phyloP scores from a whole-genome alignment of 2,329 filamentous ascomycete genomes.

The Botrytis elliptica region DNA sequence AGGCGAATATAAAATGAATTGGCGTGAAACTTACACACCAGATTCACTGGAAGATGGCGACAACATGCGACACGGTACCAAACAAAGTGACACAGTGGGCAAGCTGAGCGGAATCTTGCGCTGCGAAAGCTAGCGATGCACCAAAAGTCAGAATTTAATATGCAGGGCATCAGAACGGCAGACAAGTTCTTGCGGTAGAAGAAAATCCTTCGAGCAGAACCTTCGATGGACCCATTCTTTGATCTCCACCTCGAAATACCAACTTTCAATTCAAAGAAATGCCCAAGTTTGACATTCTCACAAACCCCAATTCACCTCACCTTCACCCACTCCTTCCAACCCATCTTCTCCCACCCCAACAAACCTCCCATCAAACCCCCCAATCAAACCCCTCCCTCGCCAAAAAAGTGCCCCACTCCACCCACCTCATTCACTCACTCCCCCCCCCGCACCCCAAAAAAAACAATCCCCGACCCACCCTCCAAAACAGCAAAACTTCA shows the following conservation, averaged over 20 bases:
- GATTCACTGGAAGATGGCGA: not conserved
- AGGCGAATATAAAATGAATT: not conserved
- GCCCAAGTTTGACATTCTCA: not conserved
- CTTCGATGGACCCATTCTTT: not conserved
- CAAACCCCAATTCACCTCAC: not conserved
- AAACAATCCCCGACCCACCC: not conserved
- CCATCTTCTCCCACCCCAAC: not conserved
- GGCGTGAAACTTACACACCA: not conserved
- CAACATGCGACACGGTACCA: not conserved
- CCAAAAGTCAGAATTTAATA: rapidly evolving
- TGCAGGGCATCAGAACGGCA: not conserved
- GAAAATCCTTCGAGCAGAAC: not conserved
- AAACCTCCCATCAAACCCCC: not conserved
- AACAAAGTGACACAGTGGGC: not conserved
- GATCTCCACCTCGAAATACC: not conserved
- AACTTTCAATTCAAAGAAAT: not conserved
- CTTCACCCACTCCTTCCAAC: not conserved
- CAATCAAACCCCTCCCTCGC: not conserved
- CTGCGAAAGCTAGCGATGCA: not conserved
- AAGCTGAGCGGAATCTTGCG: not conserved
- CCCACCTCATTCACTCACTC: not conserved
- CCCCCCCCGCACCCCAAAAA: no score
- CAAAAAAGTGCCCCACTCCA: not conserved
- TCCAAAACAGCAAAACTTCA: not conserved
- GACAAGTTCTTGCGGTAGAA: not conserved